These are phyloP conservation scores for Agastache rugosa DNA, from an alignment of 257 asterid genomes.

Conservation along the genomic window DNA sequence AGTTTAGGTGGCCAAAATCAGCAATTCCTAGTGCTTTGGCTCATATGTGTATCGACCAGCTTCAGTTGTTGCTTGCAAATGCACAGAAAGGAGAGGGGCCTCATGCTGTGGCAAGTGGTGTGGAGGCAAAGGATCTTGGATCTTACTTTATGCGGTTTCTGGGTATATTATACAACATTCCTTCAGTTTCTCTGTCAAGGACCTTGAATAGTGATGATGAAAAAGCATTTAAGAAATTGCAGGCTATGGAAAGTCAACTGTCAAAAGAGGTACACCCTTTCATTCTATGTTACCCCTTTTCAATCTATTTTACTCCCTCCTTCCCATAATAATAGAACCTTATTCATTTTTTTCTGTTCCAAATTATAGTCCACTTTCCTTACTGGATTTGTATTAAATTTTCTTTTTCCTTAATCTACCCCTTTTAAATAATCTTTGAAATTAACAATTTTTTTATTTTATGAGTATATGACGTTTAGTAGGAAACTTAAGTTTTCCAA, in stretches of 20 bases:
- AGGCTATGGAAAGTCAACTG: conserved; percentile 73
- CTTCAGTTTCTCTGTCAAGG: conserved; percentile 91
- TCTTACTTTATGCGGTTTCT: conserved; percentile 82
- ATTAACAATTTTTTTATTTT: not conserved
- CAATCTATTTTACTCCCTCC: conserved; percentile 10
- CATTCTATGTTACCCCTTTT: conserved; percentile 15
- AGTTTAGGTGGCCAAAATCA: conserved; percentile 88
- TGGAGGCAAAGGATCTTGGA: conserved; percentile 85
- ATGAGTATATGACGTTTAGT: not conserved
- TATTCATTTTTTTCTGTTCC: not conserved
- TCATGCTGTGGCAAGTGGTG: conserved; percentile 57
- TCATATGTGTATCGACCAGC: conserved; percentile 91
- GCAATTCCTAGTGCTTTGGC: conserved; percentile 72
- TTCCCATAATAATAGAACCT: not conserved
- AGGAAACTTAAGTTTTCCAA: not conserved
- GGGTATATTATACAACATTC: conserved; percentile 74
- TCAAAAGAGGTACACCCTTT: conserved; percentile 69
- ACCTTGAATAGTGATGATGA: conserved; percentile 76
- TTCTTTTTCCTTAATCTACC: not conserved
- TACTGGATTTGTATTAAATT: not conserved
- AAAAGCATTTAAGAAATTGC: conserved; percentile 70
- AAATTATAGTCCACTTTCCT: not conserved
- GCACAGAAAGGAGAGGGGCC: conserved; percentile 81
- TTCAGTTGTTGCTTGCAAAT: conserved; percentile 77
- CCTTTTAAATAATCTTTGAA: not conserved